A percentile compares a stretch with the other conserved stretches of the same genome.
Conservation (phyloP, 1,284 basidiomycete genomes). For the Ganoderma sinense region DNA sequence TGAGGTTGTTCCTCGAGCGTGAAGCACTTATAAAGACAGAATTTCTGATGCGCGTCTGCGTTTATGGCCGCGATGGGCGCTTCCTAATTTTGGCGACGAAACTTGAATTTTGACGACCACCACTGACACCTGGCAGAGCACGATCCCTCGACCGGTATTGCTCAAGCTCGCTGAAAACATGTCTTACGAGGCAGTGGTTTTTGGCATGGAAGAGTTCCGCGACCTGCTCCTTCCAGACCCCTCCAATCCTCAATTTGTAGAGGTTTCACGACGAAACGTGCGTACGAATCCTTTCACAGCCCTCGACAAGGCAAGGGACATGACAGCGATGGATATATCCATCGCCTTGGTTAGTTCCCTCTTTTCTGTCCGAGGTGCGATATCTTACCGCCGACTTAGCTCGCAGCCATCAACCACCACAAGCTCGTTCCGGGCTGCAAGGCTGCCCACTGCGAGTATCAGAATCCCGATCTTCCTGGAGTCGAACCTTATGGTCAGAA, state of each 20-base stretch:
- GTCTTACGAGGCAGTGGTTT: not conserved
- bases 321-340: not conserved
- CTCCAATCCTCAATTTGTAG: not conserved
- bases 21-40: no score
- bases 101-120: no score
- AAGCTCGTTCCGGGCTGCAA: slow-evolving; percentile 3
- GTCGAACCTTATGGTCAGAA: not conserved
- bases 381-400: not conserved
- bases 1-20: no score
- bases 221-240: not conserved
- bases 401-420: not conserved
- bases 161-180: no score
- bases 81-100: no score
- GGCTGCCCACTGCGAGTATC: not conserved
- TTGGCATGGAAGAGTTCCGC: not conserved
- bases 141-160: no score
- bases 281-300: not conserved
- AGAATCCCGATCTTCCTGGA: not conserved
- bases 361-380: not conserved
- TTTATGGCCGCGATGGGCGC: no score
- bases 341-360: not conserved
- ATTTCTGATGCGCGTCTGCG: no score
- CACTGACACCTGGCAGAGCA: no score
- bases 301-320: not conserved
- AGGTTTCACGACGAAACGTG: not conserved